Evolutionary conservation across 169 alveolate species (phyloP).

Genomic region (Plasmodium sp.): DNA sequence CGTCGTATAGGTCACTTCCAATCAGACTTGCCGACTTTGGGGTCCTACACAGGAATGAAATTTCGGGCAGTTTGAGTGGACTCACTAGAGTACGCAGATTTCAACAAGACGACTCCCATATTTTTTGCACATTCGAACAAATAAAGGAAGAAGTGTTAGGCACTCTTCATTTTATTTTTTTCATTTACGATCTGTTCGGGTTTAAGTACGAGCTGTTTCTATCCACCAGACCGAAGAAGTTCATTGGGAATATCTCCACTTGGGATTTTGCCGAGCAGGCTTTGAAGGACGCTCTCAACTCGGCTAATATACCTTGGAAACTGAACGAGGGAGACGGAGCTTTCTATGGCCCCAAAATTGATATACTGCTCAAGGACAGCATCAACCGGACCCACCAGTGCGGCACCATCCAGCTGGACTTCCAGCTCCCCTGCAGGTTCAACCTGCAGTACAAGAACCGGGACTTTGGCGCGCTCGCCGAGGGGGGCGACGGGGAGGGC

Average conservation of each 20-base stretch:
- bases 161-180: slow-evolving; percentile 93
- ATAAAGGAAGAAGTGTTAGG: slow-evolving; percentile 93
- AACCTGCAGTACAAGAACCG: slow-evolving; percentile 96
- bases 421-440: slow-evolving; percentile 98
- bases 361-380: slow-evolving; percentile 96
- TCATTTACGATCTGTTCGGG: slow-evolving; percentile 94
- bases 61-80: slow-evolving; percentile 98
- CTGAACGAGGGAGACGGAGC: slow-evolving; percentile 99
- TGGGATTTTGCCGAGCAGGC: slow-evolving; percentile 98
- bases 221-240: slow-evolving; percentile 98
- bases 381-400: slow-evolving; percentile 98
- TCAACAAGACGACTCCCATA: slow-evolving; percentile 99
- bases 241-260: slow-evolving; percentile 93
- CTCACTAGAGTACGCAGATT: slow-evolving; percentile 98
- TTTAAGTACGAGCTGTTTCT: slow-evolving; percentile 94
- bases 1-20: slow-evolving; percentile 98
- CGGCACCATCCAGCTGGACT: slow-evolving; percentile 99
- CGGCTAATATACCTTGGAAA: slow-evolving; percentile 94
- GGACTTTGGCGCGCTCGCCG: slow-evolving; percentile 78
- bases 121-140: slow-evolving; percentile 97
- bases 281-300: slow-evolving; percentile 93
- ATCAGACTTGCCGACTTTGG: slow-evolving; percentile 99
- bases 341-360: slow-evolving; percentile 99
- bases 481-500: slow-evolving; percentile 25
- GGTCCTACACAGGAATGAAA: slow-evolving; percentile 98